phyloP scores from a whole-genome alignment of 2,329 filamentous ascomycete species.

The Aureobasidium sp. region DNA sequence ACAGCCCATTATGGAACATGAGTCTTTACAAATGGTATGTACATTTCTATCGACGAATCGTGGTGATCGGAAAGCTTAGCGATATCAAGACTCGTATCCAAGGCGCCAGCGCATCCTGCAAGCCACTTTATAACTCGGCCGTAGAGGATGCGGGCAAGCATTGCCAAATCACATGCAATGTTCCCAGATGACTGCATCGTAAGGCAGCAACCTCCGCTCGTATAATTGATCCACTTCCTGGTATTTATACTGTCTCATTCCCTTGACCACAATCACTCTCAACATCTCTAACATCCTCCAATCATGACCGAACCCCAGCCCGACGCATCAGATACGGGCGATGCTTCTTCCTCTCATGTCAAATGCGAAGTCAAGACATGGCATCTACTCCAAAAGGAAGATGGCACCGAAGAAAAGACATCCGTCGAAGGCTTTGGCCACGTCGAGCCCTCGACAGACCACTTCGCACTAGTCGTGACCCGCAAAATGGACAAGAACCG shows the following conservation, averaged over 20 bases:
- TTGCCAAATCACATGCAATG: not conserved
- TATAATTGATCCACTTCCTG: not conserved
- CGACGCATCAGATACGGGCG: not conserved
- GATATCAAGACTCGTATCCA: not conserved
- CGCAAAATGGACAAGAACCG: not conserved
- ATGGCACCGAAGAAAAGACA: not conserved
- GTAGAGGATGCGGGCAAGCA: not conserved
- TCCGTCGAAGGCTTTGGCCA: not conserved
- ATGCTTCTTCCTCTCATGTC: not conserved
- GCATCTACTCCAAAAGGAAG: not conserved
- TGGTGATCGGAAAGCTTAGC: not conserved
- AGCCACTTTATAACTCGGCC: not conserved
- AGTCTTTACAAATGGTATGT: not conserved
- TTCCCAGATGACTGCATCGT: not conserved
- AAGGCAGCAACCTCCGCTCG: not conserved
- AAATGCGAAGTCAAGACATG: slow-evolving; percentile 7
- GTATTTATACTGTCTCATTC: not conserved
- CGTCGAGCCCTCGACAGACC: not conserved
- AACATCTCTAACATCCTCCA: not conserved
- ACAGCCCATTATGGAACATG: not conserved
- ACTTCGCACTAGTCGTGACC: not conserved
- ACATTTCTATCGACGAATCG: not conserved
- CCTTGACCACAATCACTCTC: not conserved
- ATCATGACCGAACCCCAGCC: not conserved
- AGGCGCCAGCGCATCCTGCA: slow-evolving; percentile 1